Base-by-base conservation (phyloP, 768 basidiomycete species). In the Lanmaoa pseudosensibilis region DNA sequence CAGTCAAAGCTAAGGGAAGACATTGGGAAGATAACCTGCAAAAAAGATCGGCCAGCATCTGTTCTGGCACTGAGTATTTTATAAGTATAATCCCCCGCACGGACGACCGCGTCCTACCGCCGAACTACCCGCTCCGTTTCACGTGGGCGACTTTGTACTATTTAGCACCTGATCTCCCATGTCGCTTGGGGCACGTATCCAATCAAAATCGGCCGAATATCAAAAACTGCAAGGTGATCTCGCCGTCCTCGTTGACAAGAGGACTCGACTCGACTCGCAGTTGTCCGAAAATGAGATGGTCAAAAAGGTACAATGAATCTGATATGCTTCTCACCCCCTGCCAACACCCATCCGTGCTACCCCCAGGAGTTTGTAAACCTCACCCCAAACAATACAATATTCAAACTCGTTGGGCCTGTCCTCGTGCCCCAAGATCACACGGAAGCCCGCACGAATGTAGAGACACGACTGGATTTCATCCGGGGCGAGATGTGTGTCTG, bases 251-350 rank as follows among this genome's bases (percentile, higher is more conserved):
- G 87, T 98, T 37, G 92, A 94, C 61, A 87, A 85, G 15, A 80
- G 90, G 43, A 92, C 96, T 64, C 81, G 84, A 52, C 80, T 98
- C n/a, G 96, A 96, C 59, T 86, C 93, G 0, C 94, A 97, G 69
- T 74, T 88, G 43, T 86, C 88, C 7, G 96, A 98, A 75, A 97
- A 94, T 73, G 92, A 97, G 71, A 77, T 86, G 46, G 96, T 98
- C 44, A 86, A 92, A 70, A 92, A 95, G 83, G 95, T 88, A 30
- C 27, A 8, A 38, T 19, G 6, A n/a, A n/a, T n/a, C 6, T 27
- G 71, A 44, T 32, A 19, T 37, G 13, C 30, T 46, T n/a, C 27
- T 50, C 41, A 16, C 27, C 40, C n/a, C 50, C 44, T 37, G 32
- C 41, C 16, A 30, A 25, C 30, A 30, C 30, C 50, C 33, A 57